These are phyloP conservation scores for Hyaloscypha finlandica DNA, from an alignment of 495 filamentous ascomycete genomes.

Conservation along the genomic window DNA sequence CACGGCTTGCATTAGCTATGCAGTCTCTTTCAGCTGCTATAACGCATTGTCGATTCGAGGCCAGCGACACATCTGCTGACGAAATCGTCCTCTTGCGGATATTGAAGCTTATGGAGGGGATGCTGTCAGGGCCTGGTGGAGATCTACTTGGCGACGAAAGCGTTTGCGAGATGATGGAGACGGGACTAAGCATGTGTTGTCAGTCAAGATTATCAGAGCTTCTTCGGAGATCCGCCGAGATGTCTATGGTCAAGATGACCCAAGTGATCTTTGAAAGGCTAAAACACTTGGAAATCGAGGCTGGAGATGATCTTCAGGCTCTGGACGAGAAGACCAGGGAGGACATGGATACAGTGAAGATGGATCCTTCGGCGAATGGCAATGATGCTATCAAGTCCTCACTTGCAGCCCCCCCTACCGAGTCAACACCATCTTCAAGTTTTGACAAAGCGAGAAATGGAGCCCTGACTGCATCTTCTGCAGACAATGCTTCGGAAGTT, in stretches of 20 bases:
- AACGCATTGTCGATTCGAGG: conserved; percentile 97
- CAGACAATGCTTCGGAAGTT: conserved; percentile 27
- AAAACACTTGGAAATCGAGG: conserved; percentile 78
- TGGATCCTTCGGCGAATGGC: conserved; percentile 86
- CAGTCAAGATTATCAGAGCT: conserved; percentile 90
- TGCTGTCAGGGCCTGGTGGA: conserved; percentile 90
- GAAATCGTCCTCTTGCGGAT: conserved; percentile 94
- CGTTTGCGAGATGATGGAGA: conserved; percentile 99
- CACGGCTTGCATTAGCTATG: conserved; percentile 87
- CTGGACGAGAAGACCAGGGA: conserved; percentile 62
- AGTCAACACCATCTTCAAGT: conserved; percentile 33
- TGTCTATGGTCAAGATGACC: conserved; percentile 98
- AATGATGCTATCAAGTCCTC: conserved; percentile 44
- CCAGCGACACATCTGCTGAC: conserved; percentile 89
- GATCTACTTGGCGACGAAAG: conserved; percentile 93
- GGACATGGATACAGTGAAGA: conserved; percentile 75
- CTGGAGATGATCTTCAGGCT: conserved; percentile 57
- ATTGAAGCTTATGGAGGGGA: conserved; percentile 95
- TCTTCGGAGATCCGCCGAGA: conserved; percentile 86
- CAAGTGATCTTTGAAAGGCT: conserved; percentile 94
- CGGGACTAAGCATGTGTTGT: conserved; percentile 95
- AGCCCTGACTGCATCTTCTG: conserved; percentile 20
- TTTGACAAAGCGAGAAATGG: conserved; percentile 26
- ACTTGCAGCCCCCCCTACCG: conserved; percentile 46
- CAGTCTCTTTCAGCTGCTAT: conserved; percentile 92